Percentiles rank a stretch among this genome's conserved stretches.
Evolutionary conservation across 352 stramenopile genomes (phyloP).

Genomic region (Globisporangium perplexum): DNA sequence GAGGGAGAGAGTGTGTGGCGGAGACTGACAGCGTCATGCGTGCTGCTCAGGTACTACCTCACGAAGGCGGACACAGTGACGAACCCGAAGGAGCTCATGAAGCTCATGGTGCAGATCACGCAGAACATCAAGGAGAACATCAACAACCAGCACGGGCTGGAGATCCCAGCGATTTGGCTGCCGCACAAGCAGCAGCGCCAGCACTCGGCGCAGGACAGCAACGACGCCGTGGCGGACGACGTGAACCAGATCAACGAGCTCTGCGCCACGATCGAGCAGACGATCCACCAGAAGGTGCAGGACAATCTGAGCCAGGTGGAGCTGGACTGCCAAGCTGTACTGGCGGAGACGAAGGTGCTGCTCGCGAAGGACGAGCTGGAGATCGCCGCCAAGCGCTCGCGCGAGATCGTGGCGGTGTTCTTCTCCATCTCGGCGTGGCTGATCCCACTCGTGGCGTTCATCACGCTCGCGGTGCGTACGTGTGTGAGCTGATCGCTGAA

Average conservation of each 20-base stretch:
- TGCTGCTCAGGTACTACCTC: conserved; percentile 33
- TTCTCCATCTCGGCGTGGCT: conserved; percentile 39
- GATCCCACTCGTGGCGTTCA: conserved; percentile 34
- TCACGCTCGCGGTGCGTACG: conserved; percentile 31
- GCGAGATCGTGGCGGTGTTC: conserved; percentile 35
- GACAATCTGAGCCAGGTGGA: conserved; percentile 59
- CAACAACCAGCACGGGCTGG: conserved; percentile 57
- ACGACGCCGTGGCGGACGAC: conserved; percentile 14
- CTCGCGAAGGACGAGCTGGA: conserved; percentile 35
- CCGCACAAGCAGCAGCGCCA: conserved; percentile 12
- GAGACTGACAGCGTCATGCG: no score
- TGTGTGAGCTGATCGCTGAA: background rate
- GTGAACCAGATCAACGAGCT: conserved; percentile 47
- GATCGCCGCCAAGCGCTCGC: conserved; percentile 32
- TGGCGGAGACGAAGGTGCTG: conserved; percentile 21
- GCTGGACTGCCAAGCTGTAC: conserved; percentile 28
- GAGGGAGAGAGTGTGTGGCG: no score
- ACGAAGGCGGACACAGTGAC: conserved; percentile 62
- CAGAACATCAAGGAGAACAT: conserved; percentile 64
- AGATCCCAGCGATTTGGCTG: conserved; percentile 57
- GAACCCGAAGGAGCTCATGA: conserved; percentile 60
- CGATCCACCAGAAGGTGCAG: conserved; percentile 64
- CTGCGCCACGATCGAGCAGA: conserved; percentile 35
- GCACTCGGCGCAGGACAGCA: conserved; percentile 11
- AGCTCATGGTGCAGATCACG: conserved; percentile 62